These are phyloP conservation scores for Juncus inflexus DNA, from an alignment of 176 grass and related monocot genomes.

Conservation along the genomic window DNA sequence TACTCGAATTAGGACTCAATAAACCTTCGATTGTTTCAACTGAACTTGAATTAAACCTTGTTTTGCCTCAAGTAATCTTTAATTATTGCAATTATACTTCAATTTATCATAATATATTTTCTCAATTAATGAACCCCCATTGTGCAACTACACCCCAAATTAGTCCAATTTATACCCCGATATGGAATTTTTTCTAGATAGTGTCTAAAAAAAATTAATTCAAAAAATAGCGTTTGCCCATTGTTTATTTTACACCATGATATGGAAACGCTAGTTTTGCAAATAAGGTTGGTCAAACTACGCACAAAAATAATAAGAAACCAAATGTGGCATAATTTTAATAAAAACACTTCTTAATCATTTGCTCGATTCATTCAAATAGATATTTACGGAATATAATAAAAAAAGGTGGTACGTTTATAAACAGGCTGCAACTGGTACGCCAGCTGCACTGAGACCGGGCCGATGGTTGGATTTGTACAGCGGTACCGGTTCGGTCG, in stretches of 20 bases:
- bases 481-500: conserved; percentile 91
- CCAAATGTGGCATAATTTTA: no score
- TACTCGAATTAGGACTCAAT: background rate
- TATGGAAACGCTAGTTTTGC: conserved; percentile 11
- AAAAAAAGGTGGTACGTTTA: conserved; percentile 17
- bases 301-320: no score
- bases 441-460: conserved; percentile 80
- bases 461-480: conserved; percentile 93
- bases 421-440: conserved; percentile 76
- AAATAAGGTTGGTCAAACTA: conserved; percentile 11
- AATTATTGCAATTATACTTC: no score
- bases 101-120: no score
- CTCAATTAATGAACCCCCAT: no score
- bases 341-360: no score
- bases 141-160: no score
- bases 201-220: no score
- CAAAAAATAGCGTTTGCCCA: background rate
- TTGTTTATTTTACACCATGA: background rate
- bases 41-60: background rate
- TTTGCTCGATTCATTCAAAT: no score
- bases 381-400: background rate
- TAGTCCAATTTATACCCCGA: no score
- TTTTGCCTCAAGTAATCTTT: no score
- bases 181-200: no score
- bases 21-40: background rate